These are phyloP conservation scores for Cubamyces sp. DNA, from an alignment of 768 basidiomycete genomes.

Conservation along the genomic window DNA sequence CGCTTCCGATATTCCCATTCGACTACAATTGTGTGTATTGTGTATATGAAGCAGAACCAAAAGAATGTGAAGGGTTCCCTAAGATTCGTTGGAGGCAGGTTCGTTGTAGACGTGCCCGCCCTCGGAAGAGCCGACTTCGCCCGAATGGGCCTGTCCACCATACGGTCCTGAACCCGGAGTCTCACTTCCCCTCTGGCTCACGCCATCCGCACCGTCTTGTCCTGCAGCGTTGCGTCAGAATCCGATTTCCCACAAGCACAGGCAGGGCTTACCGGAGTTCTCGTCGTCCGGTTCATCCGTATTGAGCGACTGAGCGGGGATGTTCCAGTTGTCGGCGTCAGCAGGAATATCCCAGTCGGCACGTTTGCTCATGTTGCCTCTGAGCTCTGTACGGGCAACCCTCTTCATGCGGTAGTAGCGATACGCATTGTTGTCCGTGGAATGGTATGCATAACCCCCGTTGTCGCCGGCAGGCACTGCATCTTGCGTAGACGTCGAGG, in stretches of 20 bases:
- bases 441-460: neutral
- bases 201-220: slow-evolving; percentile 12
- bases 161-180: neutral
- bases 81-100: neutral
- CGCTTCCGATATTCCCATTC: too few relatives aligned
- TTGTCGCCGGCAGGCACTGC: neutral
- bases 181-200: slow-evolving; percentile 8
- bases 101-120: slow-evolving; percentile 22
- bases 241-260: too few relatives aligned
- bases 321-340: neutral
- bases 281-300: neutral
- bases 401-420: slow-evolving; percentile 7
- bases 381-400: neutral
- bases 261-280: slow-evolving; percentile 1
- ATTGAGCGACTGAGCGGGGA: neutral
- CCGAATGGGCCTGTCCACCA: slow-evolving; percentile 15
- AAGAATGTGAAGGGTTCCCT: neutral
- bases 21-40: too few relatives aligned
- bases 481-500: neutral
- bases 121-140: slow-evolving; percentile 13
- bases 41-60: too few relatives aligned
- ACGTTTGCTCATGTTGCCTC: neutral
- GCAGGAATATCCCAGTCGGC: neutral
- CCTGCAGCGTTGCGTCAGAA: neutral
- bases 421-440: neutral